A percentile compares a stretch with the other conserved stretches of the same genome.
phyloP scores from a whole-genome alignment of 768 basidiomycete species.

The Rubroboletus pulcherrimus region DNA sequence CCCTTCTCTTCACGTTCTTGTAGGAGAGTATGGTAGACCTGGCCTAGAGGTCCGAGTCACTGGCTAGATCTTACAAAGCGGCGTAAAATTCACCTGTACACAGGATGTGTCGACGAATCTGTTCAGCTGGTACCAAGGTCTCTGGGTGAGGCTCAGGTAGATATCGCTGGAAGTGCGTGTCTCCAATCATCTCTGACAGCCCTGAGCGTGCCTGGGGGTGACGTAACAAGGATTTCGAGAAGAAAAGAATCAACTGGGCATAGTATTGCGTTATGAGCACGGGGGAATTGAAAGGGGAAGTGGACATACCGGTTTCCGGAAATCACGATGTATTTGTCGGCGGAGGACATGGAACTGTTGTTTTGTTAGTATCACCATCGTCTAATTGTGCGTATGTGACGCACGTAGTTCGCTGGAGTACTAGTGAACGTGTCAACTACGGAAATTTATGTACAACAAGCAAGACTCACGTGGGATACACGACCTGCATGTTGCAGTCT shows the following conservation, averaged over 20 bases:
- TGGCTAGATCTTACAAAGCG: not conserved
- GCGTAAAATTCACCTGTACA: constrained; percentile 57
- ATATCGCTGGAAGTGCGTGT: constrained; percentile 91
- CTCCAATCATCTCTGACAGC: constrained; percentile 83
- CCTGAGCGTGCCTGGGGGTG: constrained; percentile 89
- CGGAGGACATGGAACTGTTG: constrained; percentile 90
- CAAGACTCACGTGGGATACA: constrained; percentile 82
- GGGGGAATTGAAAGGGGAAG: not conserved
- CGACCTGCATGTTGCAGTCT: constrained; percentile 99
- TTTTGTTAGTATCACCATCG: constrained; percentile 11
- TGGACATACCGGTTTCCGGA: constrained; percentile 83
- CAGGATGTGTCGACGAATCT: constrained; percentile 88
- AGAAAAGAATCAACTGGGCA: constrained; percentile 82
- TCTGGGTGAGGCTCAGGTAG: constrained; percentile 80
- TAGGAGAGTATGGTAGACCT: constrained; percentile 89
- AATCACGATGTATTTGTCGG: constrained; percentile 95
- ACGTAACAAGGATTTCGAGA: constrained; percentile 94
- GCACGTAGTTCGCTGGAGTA: constrained; percentile 90
- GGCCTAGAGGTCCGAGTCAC: constrained; percentile 46
- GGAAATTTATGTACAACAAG: not conserved
- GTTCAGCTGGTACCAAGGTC: constrained; percentile 69
- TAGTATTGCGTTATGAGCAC: not conserved
- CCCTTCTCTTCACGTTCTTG: constrained; percentile 89
- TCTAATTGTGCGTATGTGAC: not conserved
- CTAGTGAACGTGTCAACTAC: constrained; percentile 36